A percentile compares a stretch with the other conserved stretches of the same genome.
Evolutionary conservation across 176 grass and related monocot genomes (phyloP).

Genomic region (Hsuehochloa calcarea): DNA sequence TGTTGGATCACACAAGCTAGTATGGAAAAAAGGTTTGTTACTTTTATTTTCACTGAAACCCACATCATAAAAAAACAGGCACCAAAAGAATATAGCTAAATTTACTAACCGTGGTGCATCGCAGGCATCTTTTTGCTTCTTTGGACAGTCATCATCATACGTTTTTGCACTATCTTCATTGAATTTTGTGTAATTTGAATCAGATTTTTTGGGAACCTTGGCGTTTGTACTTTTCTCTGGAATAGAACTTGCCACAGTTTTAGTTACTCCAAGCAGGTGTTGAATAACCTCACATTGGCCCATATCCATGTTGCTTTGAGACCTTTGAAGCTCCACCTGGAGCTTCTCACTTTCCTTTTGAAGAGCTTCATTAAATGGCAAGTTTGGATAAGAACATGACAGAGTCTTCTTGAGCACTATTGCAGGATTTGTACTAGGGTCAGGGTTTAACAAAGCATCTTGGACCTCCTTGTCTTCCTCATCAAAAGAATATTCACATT

Average conservation of each 20-base stretch:
- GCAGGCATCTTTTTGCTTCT: conserved; percentile 38
- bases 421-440: conserved; percentile 55
- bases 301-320: conserved; percentile 78
- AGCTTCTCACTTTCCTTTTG: conserved; percentile 94
- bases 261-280: conserved; percentile 80
- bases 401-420: conserved; percentile 83
- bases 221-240: conserved; percentile 49
- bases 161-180: conserved; percentile 37
- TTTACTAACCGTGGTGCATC: conserved; percentile 40
- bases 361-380: conserved; percentile 87
- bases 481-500: conserved; percentile 92
- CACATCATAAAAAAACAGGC: conserved; percentile 15
- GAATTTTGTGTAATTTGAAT: conserved; percentile 28
- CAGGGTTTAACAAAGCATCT: conserved; percentile 71
- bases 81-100: conserved; percentile 2
- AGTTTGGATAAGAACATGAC: conserved; percentile 87
- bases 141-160: conserved; percentile 37
- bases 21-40: background rate
- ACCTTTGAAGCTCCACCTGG: conserved; percentile 89
- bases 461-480: conserved; percentile 97
- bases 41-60: background rate
- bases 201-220: conserved; percentile 43
- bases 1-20: background rate
- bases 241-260: conserved; percentile 59
- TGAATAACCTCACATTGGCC: conserved; percentile 86